Evolutionary conservation across 495 filamentous ascomycete species (phyloP).

Genomic region (Sphaerosporella brunnea): DNA sequence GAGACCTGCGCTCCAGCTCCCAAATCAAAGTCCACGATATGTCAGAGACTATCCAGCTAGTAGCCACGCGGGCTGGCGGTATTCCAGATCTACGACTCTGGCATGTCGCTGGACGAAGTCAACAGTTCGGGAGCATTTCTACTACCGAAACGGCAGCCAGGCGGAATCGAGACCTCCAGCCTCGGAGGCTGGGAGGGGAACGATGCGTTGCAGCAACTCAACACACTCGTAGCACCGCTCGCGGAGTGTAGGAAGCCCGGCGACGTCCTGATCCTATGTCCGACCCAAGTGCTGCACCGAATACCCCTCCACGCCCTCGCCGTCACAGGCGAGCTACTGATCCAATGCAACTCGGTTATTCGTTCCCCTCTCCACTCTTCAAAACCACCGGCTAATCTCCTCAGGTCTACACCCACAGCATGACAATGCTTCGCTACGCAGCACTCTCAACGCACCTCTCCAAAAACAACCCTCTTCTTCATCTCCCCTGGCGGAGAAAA

Average conservation of each 20-base stretch:
- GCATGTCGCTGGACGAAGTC: background rate
- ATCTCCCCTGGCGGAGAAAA: background rate
- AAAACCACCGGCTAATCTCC: background rate
- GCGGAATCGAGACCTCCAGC: too few species aligned
- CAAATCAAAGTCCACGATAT: too few species aligned
- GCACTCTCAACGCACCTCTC: background rate
- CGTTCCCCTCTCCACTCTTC: too few species aligned
- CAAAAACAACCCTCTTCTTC: background rate
- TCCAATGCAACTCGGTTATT: slow-evolving; percentile 6
- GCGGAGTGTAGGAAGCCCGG: slow-evolving; percentile 1
- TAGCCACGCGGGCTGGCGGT: background rate
- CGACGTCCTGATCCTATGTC: slow-evolving; percentile 8
- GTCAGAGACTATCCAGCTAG: background rate
- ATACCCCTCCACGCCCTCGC: slow-evolving; percentile 9
- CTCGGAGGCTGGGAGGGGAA: too few species aligned
- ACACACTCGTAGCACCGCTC: slow-evolving; percentile 1
- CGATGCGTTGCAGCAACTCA: background rate
- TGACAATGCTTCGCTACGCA: background rate
- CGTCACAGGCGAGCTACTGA: background rate
- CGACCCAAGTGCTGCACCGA: slow-evolving; percentile 4
- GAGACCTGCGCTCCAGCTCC: too few species aligned
- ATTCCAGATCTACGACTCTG: background rate
- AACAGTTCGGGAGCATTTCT: background rate
- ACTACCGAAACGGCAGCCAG: too few species aligned
- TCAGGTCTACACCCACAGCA: background rate